These are phyloP conservation scores for Gardenia jasminoides DNA, from an alignment of 257 asterid species.

Conservation along the genomic window DNA sequence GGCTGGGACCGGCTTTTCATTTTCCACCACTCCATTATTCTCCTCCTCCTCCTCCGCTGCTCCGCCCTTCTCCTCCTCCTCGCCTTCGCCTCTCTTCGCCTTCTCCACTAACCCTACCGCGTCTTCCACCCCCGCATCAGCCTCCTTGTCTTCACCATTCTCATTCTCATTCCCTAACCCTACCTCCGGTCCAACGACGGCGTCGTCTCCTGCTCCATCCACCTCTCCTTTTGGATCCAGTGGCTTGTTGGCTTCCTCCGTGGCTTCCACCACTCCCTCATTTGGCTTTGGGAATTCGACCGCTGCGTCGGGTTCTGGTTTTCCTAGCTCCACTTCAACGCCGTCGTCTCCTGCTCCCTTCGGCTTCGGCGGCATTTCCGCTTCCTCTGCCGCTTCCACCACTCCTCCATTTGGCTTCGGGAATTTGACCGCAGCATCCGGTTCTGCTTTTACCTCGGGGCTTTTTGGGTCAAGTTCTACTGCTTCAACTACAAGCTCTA, in stretches of 20 bases:
- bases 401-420: constrained; percentile 22
- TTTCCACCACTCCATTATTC: constrained; percentile 33
- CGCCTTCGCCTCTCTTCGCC: constrained; percentile 11
- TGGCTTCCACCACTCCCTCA: constrained; percentile 27
- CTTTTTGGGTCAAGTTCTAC: constrained; percentile 15
- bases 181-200: constrained; percentile 36
- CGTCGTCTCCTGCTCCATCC: constrained; percentile 18
- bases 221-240: constrained; percentile 33
- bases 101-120: constrained; percentile 17
- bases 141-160: constrained; percentile 15
- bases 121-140: constrained; percentile 32
- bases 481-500: constrained; percentile 5
- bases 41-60: constrained; percentile 26
- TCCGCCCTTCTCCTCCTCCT: constrained; percentile 14
- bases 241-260: no score
- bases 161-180: constrained; percentile 39
- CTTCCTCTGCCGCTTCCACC: background rate
- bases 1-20: constrained; percentile 52
- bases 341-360: background rate
- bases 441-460: constrained; percentile 8
- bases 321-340: constrained; percentile 18
- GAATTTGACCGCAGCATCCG: constrained; percentile 17
- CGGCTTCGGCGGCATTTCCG: no score
- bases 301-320: no score
- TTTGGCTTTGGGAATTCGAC: no score